Evolutionary conservation across 1,284 basidiomycete species (phyloP).

Genomic region (Cutaneotrichosporon sp.): DNA sequence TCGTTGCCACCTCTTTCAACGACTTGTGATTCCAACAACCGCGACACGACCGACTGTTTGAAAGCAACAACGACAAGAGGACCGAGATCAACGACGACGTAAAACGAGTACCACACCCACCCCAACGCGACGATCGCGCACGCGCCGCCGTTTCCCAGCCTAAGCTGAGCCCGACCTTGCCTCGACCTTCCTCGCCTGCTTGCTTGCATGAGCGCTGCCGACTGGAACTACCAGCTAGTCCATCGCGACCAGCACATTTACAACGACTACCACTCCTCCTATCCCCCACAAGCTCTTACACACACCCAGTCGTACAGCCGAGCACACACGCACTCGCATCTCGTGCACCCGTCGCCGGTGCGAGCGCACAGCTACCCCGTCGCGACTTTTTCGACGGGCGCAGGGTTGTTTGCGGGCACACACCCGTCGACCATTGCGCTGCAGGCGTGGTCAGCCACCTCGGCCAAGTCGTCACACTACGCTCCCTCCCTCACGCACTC

Average conservation of each 20-base stretch:
- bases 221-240: not conserved
- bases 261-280: no score
- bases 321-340: constrained; percentile 2
- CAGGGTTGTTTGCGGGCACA: not conserved
- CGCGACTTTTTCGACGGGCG: not conserved
- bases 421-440: constrained; percentile 1
- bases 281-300: no score
- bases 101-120: no score
- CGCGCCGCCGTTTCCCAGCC: no score
- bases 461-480: constrained; percentile 1
- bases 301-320: not conserved
- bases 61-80: not conserved
- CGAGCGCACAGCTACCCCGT: constrained; percentile 19
- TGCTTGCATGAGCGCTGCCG: not conserved
- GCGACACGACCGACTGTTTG: no score
- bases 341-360: constrained; percentile 20
- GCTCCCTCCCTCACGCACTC: constrained; percentile 4
- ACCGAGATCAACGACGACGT: no score
- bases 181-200: no score
- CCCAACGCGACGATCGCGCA: no score
- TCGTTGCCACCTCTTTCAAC: not conserved
- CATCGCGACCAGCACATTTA: not conserved
- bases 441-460: not conserved
- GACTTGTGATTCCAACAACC: no score
- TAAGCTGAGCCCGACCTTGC: no score